A percentile compares a stretch with the other conserved stretches of the same genome.
These are phyloP conservation scores for Royoungia palumana DNA, from an alignment of 768 basidiomycete species.

Conservation along the genomic window DNA sequence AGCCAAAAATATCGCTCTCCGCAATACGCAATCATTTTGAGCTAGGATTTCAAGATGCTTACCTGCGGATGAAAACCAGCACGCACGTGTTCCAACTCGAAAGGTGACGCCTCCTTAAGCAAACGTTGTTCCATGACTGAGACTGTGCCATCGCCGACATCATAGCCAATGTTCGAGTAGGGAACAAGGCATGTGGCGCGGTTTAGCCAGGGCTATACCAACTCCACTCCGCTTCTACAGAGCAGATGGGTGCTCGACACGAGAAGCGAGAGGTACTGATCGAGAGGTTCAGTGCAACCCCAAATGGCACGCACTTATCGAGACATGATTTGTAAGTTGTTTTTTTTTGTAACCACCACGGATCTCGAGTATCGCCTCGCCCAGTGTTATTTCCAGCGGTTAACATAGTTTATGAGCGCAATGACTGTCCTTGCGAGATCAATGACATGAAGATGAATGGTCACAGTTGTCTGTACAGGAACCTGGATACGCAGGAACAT, in stretches of 20 bases:
- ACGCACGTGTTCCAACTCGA: constrained; percentile 53
- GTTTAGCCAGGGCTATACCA: constrained; percentile 56
- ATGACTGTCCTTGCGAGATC: too few relatives aligned
- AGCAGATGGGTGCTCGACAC: constrained; percentile 66
- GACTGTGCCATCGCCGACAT: too few relatives aligned
- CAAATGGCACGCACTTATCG: too few relatives aligned
- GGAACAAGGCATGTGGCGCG: too few relatives aligned
- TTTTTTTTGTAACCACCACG: constrained; percentile 52
- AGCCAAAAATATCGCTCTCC: constrained; percentile 54
- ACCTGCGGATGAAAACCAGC: constrained; percentile 27
- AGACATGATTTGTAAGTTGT: constrained; percentile 64
- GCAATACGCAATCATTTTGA: constrained; percentile 47
- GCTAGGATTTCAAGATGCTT: constrained; percentile 48
- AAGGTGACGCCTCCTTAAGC: constrained; percentile 58
- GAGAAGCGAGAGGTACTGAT: constrained; percentile 63
- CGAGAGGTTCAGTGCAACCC: too few relatives aligned
- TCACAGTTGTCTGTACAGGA: too few relatives aligned
- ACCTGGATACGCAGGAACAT: too few relatives aligned
- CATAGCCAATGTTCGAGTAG: too few relatives aligned
- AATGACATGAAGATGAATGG: too few relatives aligned
- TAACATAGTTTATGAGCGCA: too few relatives aligned
- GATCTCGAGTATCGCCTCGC: constrained; percentile 74
- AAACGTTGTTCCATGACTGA: constrained; percentile 65
- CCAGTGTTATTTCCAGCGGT: constrained; percentile 65
- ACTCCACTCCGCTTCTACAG: constrained; percentile 77